Base-by-base conservation (phyloP, 768 basidiomycete genomes). In the Naganishia antarctica region DNA sequence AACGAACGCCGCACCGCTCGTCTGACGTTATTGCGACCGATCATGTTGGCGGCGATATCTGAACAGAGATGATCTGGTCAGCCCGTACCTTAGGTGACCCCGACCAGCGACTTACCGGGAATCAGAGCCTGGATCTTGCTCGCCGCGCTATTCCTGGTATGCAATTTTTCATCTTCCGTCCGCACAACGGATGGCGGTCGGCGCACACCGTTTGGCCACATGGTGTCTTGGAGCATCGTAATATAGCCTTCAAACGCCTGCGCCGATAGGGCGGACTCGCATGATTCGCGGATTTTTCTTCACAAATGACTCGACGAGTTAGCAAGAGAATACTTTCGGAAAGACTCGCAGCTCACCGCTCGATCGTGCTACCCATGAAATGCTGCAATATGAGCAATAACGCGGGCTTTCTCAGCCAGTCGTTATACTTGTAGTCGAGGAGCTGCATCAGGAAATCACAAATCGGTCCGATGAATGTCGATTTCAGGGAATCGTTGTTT, bases 31-130 rank as follows among this genome's bases (percentile, higher is more conserved):
- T 89, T 87, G 31, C 92, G 84, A n/a, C 96, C 96, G 69, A 97
- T 97, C 88, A 97, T 91, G 71, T 96, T 97, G 7, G 94, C 91
- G 32, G 90, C 92, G 59, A 97, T 79, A 73, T 98, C 94, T 96
- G 69, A 37, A 15, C 29, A 12, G 31, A 34, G 21, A 11, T 18
- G 16, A 5, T 15, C 3, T 9, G 1, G 16, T 26, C 43, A 23
- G 63, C 12, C 3, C 29, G 60, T 25, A 53, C 48, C 66, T 23
- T 43, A 41, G 13, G 65, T 53, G 41, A 11, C 21, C 6, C 4
- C 12, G 15, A 37, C 13, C 25, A 25, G 16, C 11, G 28, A 63
- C 77, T 58, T 63, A 91, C 93, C 93, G 73, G 96, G 96, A 67
- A 99, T 87, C 43, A 98, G 81, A 9, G 90, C 84, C 15, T 91